Evolutionary conservation across 441 rosid species (phyloP), one percentile per base, ranked within the genome.

Genomic region (Corymbia calophylla): DNA sequence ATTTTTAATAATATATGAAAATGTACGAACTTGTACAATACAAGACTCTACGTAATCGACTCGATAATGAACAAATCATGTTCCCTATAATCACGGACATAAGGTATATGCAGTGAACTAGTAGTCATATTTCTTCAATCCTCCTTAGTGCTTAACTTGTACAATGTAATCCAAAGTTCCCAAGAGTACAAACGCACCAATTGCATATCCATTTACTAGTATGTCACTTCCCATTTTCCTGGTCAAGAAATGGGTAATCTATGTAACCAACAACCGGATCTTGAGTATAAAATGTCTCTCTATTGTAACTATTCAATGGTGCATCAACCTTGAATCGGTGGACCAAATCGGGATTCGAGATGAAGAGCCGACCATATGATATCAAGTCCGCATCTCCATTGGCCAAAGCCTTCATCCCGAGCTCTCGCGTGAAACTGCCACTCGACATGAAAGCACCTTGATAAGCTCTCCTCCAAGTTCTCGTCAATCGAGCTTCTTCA

Each of bases 201-300:
- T 35, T 55, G 64, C 51, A 35, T 35, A 14, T 86, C 6, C 0
- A 53, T 86, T 2, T 3, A 27, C 88, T 9, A 35, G 7, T 7
- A 18, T 39, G 84, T 77, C 84, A 12, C 48, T 39, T 77, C 15
- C 84, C n/a, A 39, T 77, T 39, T 44, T 77, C 51, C 27, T 39
- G 84, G n/a, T 91, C 89, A 12, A 93, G 92, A 8, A 93, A 92
- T 53, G 96, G 95, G 88, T 94, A 93, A 89, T 94, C 94, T 29
- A 91, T 91, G 89, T 93, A 93, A 39, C 93, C 95, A 21, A 91
- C 53, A 39, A 93, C 91, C 8, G 91, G 93, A 89, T 94, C 95
- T 9, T 91, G 53, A 53, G 35, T 35, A 27, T 91, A 92, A 87
- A 94, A 94, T 4, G 92, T 93, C 2, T 53, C 32, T 70, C 92